Evolutionary conservation across 1,284 basidiomycete species (phyloP).

Genomic region (Xerocomus nothofagi): DNA sequence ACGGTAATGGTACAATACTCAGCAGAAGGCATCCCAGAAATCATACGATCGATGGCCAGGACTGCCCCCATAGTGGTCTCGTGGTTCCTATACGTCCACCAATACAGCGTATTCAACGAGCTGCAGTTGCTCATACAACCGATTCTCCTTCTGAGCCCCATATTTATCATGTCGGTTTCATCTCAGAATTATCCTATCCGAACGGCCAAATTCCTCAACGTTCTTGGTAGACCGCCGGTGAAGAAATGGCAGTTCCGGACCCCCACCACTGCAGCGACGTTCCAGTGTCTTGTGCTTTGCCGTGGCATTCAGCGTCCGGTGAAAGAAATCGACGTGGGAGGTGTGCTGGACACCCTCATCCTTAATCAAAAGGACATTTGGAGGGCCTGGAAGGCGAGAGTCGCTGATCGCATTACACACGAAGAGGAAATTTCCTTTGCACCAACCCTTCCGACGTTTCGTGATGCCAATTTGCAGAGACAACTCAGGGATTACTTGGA

Average conservation of each 20-base stretch:
- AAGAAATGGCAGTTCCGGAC: slow-evolving; percentile 11
- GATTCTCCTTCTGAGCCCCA: neutral
- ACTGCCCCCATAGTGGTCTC: neutral
- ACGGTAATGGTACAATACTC: neutral
- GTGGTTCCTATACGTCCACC: neutral
- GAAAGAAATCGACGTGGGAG: slow-evolving; percentile 1
- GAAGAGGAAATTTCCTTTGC: slow-evolving; percentile 3
- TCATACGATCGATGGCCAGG: neutral
- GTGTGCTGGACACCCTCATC: slow-evolving; percentile 4
- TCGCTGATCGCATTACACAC: slow-evolving; percentile 4
- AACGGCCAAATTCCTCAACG: slow-evolving; percentile 4
- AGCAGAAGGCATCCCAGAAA: neutral
- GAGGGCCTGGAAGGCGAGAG: slow-evolving; percentile 7
- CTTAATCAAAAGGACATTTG: slow-evolving; percentile 12
- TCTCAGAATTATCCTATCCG: slow-evolving; percentile 5
- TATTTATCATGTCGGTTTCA: neutral
- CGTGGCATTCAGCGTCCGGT: slow-evolving; percentile 4
- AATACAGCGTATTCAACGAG: neutral
- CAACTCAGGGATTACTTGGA: neutral
- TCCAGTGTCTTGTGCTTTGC: slow-evolving; percentile 11
- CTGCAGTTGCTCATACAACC: neutral
- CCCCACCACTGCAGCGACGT: slow-evolving; percentile 1
- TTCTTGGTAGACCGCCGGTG: slow-evolving; percentile 6
- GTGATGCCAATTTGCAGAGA: neutral
- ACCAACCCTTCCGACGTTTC: slow-evolving; percentile 5